Conservation (phyloP, 169 alveolate genomes). For the Cryptosporidium xiaoi region DNA sequence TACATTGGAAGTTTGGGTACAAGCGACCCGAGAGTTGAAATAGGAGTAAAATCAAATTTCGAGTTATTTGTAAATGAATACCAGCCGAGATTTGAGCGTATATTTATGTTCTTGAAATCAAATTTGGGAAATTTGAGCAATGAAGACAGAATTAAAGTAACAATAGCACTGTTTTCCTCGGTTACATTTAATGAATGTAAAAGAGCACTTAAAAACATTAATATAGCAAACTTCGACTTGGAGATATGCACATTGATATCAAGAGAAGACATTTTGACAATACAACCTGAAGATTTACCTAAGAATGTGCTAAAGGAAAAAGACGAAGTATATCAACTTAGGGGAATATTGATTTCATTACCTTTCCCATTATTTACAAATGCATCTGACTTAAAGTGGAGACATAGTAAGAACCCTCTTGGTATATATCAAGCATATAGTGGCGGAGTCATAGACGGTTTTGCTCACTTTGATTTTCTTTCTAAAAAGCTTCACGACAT, state of each 20-base stretch:
- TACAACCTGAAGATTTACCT: conserved; percentile 65
- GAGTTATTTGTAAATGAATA: conserved; percentile 28
- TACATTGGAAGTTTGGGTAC: conserved; percentile 10
- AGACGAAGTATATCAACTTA: conserved; percentile 37
- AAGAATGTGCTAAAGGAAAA: conserved; percentile 44
- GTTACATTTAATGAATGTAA: conserved; percentile 47
- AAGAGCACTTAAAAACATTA: background rate
- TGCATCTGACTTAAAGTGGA: conserved; percentile 31
- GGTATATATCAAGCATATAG: conserved; percentile 61
- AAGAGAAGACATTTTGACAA: conserved; percentile 47
- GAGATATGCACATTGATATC: conserved; percentile 34
- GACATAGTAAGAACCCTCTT: conserved; percentile 3
- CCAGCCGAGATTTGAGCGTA: conserved; percentile 61
- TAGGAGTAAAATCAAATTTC: conserved; percentile 28
- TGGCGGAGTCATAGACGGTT: conserved; percentile 69
- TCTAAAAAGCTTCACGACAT: conserved; percentile 52
- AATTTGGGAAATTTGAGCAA: background rate
- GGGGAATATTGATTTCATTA: conserved; percentile 41
- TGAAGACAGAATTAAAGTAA: background rate
- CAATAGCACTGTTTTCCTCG: conserved; percentile 16
- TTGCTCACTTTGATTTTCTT: conserved; percentile 67
- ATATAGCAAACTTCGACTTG: background rate
- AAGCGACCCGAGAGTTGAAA: conserved; percentile 71
- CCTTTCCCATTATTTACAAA: conserved; percentile 32
- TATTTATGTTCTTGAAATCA: conserved; percentile 7